These are phyloP conservation scores for Suillus lakei DNA, from an alignment of 768 basidiomycete genomes.

Conservation along the genomic window DNA sequence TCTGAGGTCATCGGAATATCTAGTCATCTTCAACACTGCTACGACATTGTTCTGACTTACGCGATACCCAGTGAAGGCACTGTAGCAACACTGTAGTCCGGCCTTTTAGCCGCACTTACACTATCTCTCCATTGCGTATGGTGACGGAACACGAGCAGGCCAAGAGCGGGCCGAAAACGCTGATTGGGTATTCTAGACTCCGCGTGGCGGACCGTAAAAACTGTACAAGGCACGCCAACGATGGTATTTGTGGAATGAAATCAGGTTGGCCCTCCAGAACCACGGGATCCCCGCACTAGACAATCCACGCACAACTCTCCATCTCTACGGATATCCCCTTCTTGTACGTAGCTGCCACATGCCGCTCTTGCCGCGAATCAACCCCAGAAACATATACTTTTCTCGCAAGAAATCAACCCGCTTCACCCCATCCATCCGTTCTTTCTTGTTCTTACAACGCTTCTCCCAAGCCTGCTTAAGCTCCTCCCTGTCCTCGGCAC, in stretches of 20 bases:
- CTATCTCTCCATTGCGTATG: neutral
- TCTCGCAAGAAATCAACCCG: slow-evolving; percentile 66
- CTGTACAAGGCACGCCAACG: neutral
- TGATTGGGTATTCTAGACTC: neutral
- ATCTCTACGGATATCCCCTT: slow-evolving; percentile 14
- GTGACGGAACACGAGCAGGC: neutral
- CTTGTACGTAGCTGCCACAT: slow-evolving; percentile 69
- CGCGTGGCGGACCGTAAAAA: neutral
- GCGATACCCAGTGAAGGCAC: neutral
- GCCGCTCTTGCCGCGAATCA: slow-evolving; percentile 57
- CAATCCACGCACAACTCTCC: neutral
- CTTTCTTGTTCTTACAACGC: slow-evolving; percentile 44
- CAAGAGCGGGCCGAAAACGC: neutral
- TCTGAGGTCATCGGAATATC: neutral
- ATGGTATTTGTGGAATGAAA: neutral
- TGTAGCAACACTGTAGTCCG: neutral
- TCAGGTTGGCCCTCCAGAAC: neutral
- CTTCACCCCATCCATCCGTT: slow-evolving; percentile 50
- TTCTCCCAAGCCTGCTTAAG: slow-evolving; percentile 50
- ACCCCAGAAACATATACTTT: slow-evolving; percentile 55
- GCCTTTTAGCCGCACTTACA: no score
- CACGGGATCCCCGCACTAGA: neutral
- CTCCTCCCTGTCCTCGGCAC: slow-evolving; percentile 45
- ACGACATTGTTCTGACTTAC: neutral
- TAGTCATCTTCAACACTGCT: neutral